Base-by-base conservation (phyloP, 306 rosid genomes). In the Cucurbita pepo region DNA sequence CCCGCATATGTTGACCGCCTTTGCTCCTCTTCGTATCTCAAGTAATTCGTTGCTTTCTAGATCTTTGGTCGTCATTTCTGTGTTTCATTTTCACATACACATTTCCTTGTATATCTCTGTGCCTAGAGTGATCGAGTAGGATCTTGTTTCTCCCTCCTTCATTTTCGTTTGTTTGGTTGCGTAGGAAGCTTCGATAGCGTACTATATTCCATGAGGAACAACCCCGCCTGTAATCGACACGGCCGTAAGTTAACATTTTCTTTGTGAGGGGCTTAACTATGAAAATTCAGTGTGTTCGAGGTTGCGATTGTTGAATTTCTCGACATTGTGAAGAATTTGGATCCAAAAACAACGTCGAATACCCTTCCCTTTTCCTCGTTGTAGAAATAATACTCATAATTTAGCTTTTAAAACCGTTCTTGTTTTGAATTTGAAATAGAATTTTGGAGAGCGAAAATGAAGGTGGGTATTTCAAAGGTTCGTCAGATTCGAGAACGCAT, bases 1-100 rank as follows among this genome's bases (percentile, higher is more conserved):
- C 56, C 38, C 25, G 56, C n/a, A 6, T 22, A 47, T 66, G 73
- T 67, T 48, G 56, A 67, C 56, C 56, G 54, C 41, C 43, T 67
- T 30, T 65, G 71, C 71, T 65, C 71, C 53, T 43, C 10, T 44
- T 19, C 34, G 54, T 54, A 21, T 67, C 13, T 13, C 56, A 25
- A 56, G 73, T 67, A 67, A 67, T 45, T 67, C 43, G 22, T 48
- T 22, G 22, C 73, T 67, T 67, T 67, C 43, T 67, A 67, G 73
- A 67, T 67, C 56, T 67, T 67, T 6, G 18, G 43, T 30, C 56
- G 15, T 56, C 72, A 47, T 67, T 67, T 47, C 22, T 47, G 54
- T 47, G 56, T 67, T 67, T 47, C 73, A 67, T 67, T 22, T 45
- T 40, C 30, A 67, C 25, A 47, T 2, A 47, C 43, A 2, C 56